A percentile compares a stretch with the other conserved stretches of the same genome.
phyloP scores from a whole-genome alignment of 345 rosid genomes.

The Theobroma cacao region DNA sequence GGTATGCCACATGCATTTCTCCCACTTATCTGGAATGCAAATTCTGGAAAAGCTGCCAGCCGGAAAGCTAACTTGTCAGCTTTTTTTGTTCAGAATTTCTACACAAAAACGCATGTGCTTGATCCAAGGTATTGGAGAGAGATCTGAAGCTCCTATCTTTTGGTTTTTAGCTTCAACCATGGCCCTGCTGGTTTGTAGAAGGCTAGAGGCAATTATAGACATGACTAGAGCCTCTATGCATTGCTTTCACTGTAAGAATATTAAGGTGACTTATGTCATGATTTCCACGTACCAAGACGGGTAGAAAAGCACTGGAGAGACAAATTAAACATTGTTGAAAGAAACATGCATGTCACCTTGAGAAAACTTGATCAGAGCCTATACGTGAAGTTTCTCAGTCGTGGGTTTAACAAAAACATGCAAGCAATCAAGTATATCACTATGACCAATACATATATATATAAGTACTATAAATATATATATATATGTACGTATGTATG shows the following conservation, averaged over 20 bases:
- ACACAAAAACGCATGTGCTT: not conserved
- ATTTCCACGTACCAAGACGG: not conserved
- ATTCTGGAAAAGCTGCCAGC: not conserved
- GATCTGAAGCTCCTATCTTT: not conserved
- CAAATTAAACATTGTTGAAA: conserved; percentile 5
- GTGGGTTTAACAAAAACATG: not conserved
- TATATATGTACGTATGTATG: not conserved
- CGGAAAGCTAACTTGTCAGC: not conserved
- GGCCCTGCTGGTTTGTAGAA: not conserved
- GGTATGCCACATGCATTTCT: conserved; percentile 20
- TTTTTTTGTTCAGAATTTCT: not conserved
- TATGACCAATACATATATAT: not conserved
- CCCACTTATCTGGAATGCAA: conserved; percentile 17
- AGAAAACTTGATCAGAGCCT: not conserved
- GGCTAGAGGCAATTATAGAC: too few relatives aligned
- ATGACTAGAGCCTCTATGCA: not conserved
- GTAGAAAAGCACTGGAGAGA: not conserved
- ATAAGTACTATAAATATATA: too few relatives aligned
- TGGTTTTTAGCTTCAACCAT: not conserved
- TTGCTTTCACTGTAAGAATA: not conserved
- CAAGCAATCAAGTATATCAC: not conserved
- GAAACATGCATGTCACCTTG: not conserved
- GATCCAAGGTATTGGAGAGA: not conserved
- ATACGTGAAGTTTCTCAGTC: not conserved
- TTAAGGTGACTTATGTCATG: not conserved